phyloP scores from a whole-genome alignment of 2,329 filamentous ascomycete genomes.

The Arthrocladium fulminans region DNA sequence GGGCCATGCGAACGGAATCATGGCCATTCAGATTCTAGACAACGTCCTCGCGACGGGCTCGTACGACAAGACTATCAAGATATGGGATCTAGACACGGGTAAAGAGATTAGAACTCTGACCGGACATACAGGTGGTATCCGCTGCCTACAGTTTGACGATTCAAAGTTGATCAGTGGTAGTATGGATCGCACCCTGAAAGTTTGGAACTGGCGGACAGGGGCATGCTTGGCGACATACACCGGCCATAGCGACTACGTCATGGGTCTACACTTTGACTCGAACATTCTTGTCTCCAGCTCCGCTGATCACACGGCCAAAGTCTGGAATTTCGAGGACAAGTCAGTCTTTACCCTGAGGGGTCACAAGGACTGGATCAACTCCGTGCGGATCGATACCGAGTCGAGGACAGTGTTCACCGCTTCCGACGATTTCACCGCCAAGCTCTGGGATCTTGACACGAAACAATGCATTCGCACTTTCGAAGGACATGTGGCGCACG shows the following conservation, averaged over 20 bases:
- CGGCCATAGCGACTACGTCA: constrained; percentile 72
- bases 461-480: constrained; percentile 67
- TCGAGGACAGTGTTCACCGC: constrained; percentile 85
- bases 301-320: constrained; percentile 78
- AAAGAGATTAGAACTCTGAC: constrained; percentile 73
- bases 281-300: constrained; percentile 81
- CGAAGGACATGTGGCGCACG: constrained; percentile 85
- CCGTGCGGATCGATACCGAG: constrained; percentile 73
- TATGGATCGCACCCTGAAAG: constrained; percentile 75
- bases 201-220: constrained; percentile 96
- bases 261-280: constrained; percentile 78
- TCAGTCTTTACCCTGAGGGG: constrained; percentile 71
- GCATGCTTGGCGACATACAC: constrained; percentile 72
- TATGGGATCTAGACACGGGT: constrained; percentile 89
- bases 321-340: constrained; percentile 85
- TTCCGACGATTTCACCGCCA: constrained; percentile 84
- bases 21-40: constrained; percentile 72
- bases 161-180: constrained; percentile 84
- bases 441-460: constrained; percentile 87
- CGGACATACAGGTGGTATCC: constrained; percentile 75
- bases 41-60: constrained; percentile 87
- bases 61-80: constrained; percentile 90
- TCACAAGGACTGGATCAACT: constrained; percentile 92
- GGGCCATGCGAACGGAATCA: constrained; percentile 81
- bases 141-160: constrained; percentile 87